Conservation (phyloP, 108 stramenopile species). For the Aurantiochytrium sp. region DNA sequence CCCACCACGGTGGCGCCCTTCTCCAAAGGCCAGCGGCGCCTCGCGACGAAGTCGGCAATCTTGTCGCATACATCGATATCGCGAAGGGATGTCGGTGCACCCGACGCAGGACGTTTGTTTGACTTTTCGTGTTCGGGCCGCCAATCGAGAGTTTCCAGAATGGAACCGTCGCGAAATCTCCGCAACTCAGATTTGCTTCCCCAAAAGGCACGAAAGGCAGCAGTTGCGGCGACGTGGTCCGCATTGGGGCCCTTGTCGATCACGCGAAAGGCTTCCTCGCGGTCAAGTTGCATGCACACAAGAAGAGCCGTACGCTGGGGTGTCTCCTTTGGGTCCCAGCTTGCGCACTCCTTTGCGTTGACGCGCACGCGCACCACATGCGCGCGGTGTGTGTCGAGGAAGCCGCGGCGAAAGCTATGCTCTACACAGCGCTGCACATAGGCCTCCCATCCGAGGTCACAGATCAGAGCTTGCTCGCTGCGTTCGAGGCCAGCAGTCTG, state of each 20-base stretch:
- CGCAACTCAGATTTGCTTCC: not conserved
- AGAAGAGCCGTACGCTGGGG: not conserved
- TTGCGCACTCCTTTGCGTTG: not conserved
- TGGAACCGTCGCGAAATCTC: not conserved
- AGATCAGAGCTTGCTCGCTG: not conserved
- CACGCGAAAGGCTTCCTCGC: not conserved
- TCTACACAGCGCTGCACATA: not conserved
- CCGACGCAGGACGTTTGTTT: not conserved
- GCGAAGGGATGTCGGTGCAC: not conserved
- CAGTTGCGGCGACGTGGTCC: not conserved
- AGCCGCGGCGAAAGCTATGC: not conserved
- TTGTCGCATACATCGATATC: not conserved
- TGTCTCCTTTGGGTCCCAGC: not conserved
- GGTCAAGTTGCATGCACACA: not conserved
- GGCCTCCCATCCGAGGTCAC: not conserved
- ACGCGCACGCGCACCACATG: not conserved
- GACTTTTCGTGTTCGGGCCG: not conserved
- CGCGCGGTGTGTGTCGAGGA: not conserved
- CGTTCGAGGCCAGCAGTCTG: not conserved
- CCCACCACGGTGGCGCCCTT: not conserved
- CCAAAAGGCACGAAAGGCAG: conserved; percentile 3
- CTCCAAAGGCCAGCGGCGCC: not conserved
- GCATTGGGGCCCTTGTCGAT: conserved; percentile 11
- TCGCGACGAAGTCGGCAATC: not conserved
- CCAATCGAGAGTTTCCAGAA: not conserved